Base-by-base conservation (phyloP, 768 basidiomycete species). In the Leccinum olivaceopallidum region DNA sequence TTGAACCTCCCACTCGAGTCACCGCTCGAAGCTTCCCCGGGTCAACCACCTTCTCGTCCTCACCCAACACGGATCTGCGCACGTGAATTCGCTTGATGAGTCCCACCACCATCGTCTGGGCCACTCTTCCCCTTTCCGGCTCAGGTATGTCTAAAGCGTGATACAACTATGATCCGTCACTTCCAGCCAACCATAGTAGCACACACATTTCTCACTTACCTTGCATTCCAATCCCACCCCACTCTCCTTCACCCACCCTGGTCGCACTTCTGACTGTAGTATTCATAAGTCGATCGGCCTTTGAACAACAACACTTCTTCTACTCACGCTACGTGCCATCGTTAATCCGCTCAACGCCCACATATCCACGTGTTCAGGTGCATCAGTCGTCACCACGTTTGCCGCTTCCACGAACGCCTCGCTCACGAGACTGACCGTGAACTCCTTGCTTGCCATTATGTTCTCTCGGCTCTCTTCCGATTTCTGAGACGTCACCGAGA, bases 401-500 rank as follows among this genome's bases (percentile, higher is more conserved):
- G 83, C 84, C 3, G 82, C 81, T 65, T 86, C 83, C 53, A 79
- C 73, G 64, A 86, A 83, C 0, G 83, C 74, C 70, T 91, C 87
- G 58, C 85, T 88, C 65, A 94, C 84, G 56, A 89, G 84, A 66
- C 84, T 88, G 54, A 87, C 83, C 8, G 85, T 85, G 71, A 92
- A 93, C 67, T 88, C 79, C 61, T 84, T 85, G 16, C 83, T 87
- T 0, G 77, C 75, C 53, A 82, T 71, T 62, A 90, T 87, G 62
- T 92, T 92, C 60, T 80, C 78, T 53, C 83, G 79, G 18, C 86
- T 87, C 68, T 91, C 87, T 69, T 86, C 84, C 42, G 79, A 77
- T 37, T 75, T 72, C 28, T 75, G 75, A 44, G 73, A 75, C 22
- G 77, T 77, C 50, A 80, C 66, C 26, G 77, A 76, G 69, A 88